A percentile compares a stretch with the other conserved stretches of the same genome.
These are phyloP conservation scores for Scopulariopsis brevicaulis DNA, from an alignment of 2,329 filamentous ascomycete species.

Conservation along the genomic window DNA sequence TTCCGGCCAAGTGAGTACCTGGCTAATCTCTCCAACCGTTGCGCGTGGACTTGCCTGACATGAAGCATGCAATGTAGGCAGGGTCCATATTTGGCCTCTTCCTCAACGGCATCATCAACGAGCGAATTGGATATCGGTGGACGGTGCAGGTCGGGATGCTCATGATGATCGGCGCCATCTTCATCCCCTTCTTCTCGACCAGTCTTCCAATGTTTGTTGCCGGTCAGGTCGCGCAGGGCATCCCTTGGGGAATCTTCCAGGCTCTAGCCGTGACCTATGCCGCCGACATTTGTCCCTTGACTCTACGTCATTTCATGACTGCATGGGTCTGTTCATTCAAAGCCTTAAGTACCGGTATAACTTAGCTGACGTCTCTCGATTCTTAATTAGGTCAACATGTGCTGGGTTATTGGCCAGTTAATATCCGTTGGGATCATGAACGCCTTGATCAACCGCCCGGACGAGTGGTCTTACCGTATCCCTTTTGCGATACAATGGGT, in stretches of 20 bases:
- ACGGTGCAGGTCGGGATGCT: no score
- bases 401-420: constrained; percentile 32
- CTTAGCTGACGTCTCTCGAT: no score
- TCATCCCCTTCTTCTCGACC: constrained; percentile 32
- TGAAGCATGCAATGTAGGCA: no score
- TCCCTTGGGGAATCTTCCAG: constrained; percentile 32
- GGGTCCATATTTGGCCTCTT: no score
- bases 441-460: constrained; percentile 16
- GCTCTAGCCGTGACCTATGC: constrained; percentile 34
- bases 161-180: constrained; percentile 20
- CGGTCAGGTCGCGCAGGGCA: constrained; percentile 30
- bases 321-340: constrained; percentile 11
- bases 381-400: constrained; percentile 25
- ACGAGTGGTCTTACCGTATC: constrained; percentile 21
- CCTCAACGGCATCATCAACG: no score
- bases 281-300: constrained; percentile 24
- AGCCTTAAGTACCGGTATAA: no score
- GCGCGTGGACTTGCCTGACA: no score
- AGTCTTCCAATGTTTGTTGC: constrained; percentile 23
- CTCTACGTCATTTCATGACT: constrained; percentile 29
- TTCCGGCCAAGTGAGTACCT: no score
- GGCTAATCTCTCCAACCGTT: no score
- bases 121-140: no score
- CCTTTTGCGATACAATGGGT: constrained; percentile 23
- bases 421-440: constrained; percentile 27